These are phyloP conservation scores for Hygrophorus russula DNA, from an alignment of 768 basidiomycete genomes.

Conservation along the genomic window DNA sequence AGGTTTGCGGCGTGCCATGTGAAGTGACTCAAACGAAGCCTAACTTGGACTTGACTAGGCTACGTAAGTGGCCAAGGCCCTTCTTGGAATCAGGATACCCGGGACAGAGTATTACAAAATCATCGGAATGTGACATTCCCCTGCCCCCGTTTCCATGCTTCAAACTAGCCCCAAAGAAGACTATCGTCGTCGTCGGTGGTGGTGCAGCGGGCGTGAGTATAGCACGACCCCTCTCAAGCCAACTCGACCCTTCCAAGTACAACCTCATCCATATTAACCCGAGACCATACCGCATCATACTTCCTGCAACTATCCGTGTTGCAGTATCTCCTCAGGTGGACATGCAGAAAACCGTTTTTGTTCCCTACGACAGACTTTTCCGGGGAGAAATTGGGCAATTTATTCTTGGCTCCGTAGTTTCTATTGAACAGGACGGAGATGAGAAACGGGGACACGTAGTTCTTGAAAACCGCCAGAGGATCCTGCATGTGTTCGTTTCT, in stretches of 20 bases:
- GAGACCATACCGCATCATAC: conserved; percentile 36
- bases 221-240: conserved; percentile 34
- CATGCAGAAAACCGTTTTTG: conserved; percentile 32
- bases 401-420: conserved; percentile 27
- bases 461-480: conserved; percentile 35
- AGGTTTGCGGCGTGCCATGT: conserved; percentile 39
- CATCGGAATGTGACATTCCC: no score
- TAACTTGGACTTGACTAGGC: background rate
- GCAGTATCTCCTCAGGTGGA: conserved; percentile 32
- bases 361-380: conserved; percentile 43
- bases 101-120: no score
- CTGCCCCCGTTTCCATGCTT: conserved; percentile 1
- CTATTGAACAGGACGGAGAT: conserved; percentile 15
- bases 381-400: conserved; percentile 32
- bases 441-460: conserved; percentile 29
- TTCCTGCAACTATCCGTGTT: conserved; percentile 43
- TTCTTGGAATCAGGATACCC: no score
- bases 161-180: conserved; percentile 8
- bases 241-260: conserved; percentile 34
- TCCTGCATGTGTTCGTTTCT: conserved; percentile 14
- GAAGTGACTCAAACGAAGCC: no score
- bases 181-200: conserved; percentile 44
- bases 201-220: conserved; percentile 39
- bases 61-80: background rate
- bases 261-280: conserved; percentile 44